Conservation (phyloP, 352 stramenopile genomes). For the Pythium coloratum region DNA sequence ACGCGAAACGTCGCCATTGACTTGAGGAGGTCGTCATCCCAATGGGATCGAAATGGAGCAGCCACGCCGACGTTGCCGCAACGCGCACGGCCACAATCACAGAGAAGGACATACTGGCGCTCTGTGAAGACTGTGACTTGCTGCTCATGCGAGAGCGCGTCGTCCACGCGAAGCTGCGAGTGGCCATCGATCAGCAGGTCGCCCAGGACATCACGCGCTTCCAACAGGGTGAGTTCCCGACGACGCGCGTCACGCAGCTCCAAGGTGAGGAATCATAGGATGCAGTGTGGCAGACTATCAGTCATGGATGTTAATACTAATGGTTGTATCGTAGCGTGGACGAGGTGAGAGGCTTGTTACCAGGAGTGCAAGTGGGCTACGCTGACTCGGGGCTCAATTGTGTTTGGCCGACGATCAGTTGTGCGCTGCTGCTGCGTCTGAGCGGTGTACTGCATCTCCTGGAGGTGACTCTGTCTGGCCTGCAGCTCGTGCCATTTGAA, state of each 20-base stretch:
- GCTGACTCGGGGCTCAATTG: too few species aligned
- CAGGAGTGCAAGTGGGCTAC: too few species aligned
- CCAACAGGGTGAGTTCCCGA: constrained; percentile 49
- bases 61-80: neutral
- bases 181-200: constrained; percentile 43
- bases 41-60: neutral
- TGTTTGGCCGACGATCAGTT: constrained; percentile 10
- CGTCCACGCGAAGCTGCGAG: constrained; percentile 30
- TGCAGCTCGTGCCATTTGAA: constrained; percentile 23
- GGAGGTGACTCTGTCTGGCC: constrained; percentile 22
- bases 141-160: constrained; percentile 52
- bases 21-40: neutral
- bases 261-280: constrained; percentile 28
- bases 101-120: constrained; percentile 41
- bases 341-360: constrained; percentile 8
- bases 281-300: neutral
- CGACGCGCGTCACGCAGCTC: constrained; percentile 42
- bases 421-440: constrained; percentile 29
- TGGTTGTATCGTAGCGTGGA: constrained; percentile 17
- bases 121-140: constrained; percentile 59
- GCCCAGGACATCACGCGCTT: constrained; percentile 48
- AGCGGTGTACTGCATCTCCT: constrained; percentile 29
- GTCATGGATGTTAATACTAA: neutral
- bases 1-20: neutral
- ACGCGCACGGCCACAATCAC: constrained; percentile 6